Conservation (phyloP, 305 asterid species). For the Solanum hybrid region DNA sequence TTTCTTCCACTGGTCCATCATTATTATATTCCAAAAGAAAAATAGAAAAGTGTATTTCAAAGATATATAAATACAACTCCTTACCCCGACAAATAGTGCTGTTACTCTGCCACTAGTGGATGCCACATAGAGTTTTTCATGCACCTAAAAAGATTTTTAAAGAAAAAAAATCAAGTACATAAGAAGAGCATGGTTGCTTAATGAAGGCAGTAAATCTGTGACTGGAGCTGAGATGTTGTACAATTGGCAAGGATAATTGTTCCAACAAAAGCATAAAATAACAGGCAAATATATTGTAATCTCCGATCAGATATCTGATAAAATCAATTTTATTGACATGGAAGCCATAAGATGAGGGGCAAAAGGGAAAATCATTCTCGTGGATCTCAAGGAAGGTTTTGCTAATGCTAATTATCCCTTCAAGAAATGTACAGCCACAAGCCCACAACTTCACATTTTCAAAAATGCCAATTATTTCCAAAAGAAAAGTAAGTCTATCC, state of each 20-base stretch:
- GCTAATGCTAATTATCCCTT: background rate
- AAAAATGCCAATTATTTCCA: background rate
- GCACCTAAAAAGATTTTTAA: conserved; percentile 33
- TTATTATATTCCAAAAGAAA: background rate
- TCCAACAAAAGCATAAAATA: background rate
- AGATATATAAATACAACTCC: conserved; percentile 4
- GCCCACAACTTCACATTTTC: background rate
- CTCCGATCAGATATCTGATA: background rate
- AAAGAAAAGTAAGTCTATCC: background rate
- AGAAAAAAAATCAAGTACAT: background rate
- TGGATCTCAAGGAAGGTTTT: background rate
- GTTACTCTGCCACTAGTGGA: conserved; percentile 70
- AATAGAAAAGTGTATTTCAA: background rate
- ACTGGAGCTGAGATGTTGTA: background rate
- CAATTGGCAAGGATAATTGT: background rate
- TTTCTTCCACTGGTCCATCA: background rate
- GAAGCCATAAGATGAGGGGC: background rate
- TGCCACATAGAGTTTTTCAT: conserved; percentile 63
- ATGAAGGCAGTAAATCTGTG: background rate
- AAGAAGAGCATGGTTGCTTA: background rate
- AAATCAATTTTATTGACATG: background rate
- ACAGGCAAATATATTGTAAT: background rate
- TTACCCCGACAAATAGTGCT: conserved; percentile 57
- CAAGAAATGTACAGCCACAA: background rate
- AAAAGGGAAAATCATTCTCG: background rate